Evolutionary conservation across 2,329 filamentous ascomycete species (phyloP).

Genomic region (Aureobasidium sp.): DNA sequence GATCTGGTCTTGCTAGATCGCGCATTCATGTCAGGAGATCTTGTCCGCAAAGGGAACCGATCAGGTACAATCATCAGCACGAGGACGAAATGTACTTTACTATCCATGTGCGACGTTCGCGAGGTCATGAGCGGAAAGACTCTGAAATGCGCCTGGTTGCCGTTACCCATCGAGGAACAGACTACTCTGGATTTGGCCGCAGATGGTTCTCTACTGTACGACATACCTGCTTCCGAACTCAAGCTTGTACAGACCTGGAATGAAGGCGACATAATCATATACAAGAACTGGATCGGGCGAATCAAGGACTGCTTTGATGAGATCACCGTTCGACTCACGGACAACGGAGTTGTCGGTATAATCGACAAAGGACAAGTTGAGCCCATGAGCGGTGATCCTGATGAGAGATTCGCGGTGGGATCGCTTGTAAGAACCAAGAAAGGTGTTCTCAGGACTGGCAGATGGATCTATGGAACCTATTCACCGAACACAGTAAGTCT

Average conservation of each 20-base stretch:
- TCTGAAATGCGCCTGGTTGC: slow-evolving; percentile 16
- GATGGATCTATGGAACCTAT: slow-evolving; percentile 48
- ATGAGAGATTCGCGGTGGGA: slow-evolving; percentile 36
- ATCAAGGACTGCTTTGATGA: slow-evolving; percentile 45
- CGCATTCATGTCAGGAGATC: slow-evolving; percentile 48
- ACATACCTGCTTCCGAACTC: slow-evolving; percentile 29
- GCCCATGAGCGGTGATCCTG: slow-evolving; percentile 20
- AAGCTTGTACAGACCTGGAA: slow-evolving; percentile 32
- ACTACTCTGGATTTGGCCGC: slow-evolving; percentile 2
- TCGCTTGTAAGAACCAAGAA: slow-evolving; percentile 48
- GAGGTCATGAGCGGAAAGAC: slow-evolving; percentile 11
- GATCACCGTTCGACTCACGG: slow-evolving; percentile 44
- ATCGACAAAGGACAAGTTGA: slow-evolving; percentile 37
- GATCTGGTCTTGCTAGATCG: slow-evolving; percentile 47
- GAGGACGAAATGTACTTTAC: slow-evolving; percentile 40
- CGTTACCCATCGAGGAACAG: slow-evolving; percentile 16
- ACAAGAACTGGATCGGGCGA: slow-evolving; percentile 50
- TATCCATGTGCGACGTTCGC: slow-evolving; percentile 26
- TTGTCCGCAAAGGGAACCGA: slow-evolving; percentile 46
- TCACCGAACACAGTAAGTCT: slow-evolving; percentile 37
- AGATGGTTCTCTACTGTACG: slow-evolving; percentile 19
- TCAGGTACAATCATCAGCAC: slow-evolving; percentile 50
- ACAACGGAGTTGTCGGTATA: slow-evolving; percentile 50
- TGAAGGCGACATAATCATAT: slow-evolving; percentile 48
- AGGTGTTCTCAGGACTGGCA: slow-evolving; percentile 44